Percentiles rank a stretch among this genome's conserved stretches.
These are phyloP conservation scores for Lepidium aucheri DNA, from an alignment of 345 rosid genomes.

Conservation along the genomic window DNA sequence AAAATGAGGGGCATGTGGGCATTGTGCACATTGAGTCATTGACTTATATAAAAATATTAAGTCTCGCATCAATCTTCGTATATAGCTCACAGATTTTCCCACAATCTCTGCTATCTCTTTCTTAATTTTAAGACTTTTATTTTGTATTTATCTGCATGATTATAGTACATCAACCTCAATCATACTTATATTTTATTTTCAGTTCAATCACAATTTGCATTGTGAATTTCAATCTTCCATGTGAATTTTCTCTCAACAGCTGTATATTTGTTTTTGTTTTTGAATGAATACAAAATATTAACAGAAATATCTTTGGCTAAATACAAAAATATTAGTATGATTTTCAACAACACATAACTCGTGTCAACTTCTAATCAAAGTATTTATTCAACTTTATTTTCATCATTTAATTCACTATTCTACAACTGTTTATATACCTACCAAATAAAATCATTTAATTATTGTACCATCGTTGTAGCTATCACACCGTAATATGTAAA, in stretches of 20 bases:
- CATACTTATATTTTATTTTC: background rate
- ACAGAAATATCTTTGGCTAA: background rate
- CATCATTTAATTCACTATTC: background rate
- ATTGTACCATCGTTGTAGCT: background rate
- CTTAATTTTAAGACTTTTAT: conserved; percentile 11
- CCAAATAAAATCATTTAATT: background rate
- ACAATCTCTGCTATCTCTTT: conserved; percentile 4
- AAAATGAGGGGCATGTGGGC: conserved; percentile 23
- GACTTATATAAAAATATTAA: conserved; percentile 9
- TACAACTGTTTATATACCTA: background rate
- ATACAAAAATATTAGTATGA: background rate
- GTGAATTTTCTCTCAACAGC: background rate
- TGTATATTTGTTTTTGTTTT: too few species aligned
- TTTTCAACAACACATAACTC: background rate
- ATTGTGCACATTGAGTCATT: conserved; percentile 12
- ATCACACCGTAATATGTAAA: background rate
- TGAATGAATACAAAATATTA: background rate
- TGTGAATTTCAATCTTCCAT: background rate
- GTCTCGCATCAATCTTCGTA: conserved; percentile 28
- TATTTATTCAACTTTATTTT: background rate
- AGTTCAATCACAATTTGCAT: background rate
- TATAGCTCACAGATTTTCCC: conserved; percentile 18
- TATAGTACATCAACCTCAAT: background rate
- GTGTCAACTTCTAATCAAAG: background rate
- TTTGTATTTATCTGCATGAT: conserved; percentile 4